Base-by-base conservation (phyloP, 1,284 basidiomycete genomes). In the Trametes versicolor region DNA sequence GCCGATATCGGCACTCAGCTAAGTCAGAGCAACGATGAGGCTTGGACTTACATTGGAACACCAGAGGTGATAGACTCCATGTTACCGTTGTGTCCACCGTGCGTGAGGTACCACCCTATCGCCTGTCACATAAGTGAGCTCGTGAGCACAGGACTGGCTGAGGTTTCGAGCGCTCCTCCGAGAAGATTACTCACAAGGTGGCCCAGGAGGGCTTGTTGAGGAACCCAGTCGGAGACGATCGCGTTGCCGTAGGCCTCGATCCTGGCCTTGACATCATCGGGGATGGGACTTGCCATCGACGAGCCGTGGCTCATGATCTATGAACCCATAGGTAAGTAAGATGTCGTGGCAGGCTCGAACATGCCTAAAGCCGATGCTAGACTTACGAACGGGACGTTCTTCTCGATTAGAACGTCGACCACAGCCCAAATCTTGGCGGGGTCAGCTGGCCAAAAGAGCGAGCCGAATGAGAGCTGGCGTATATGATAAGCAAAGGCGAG, bases 51-150 rank as follows among this genome's bases (percentile, higher is more conserved):
- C 60, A 66, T 66, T 1, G 70, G 71, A 1, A 74, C 68, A 13
- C 69, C 71, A 0, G 63, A 52, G 2, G 32, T 37, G 17, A 72
- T 60, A 1, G 71, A 32, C 53, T 74, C 71, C 4, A 68, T 59
- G 12, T 68, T 61, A 41, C 69, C 61, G 66, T 71, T 73, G 19
- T 72, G 73, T 3, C 71, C 73, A 27, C 70, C 66, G 50, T 72
- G 73, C 10, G 65, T 67, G 27, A 74, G 58, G 62, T 65, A 72
- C 71, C 71, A 73, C 0, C 68, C 72, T 0, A 65, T 71, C 2
- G 67, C 71, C 70, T 71, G 50, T 34, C 13, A n/a, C n/a, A n/a
- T n/a, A 37, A 5, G 17, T 23, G n/a, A 12, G 32, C n/a, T 17
- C 17, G 15, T 41, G 12, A 41, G 53, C 15, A 12, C 23, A 25